Base-by-base conservation (phyloP, 2,329 filamentous ascomycete genomes). In the Fusarium chlamydosporum region DNA sequence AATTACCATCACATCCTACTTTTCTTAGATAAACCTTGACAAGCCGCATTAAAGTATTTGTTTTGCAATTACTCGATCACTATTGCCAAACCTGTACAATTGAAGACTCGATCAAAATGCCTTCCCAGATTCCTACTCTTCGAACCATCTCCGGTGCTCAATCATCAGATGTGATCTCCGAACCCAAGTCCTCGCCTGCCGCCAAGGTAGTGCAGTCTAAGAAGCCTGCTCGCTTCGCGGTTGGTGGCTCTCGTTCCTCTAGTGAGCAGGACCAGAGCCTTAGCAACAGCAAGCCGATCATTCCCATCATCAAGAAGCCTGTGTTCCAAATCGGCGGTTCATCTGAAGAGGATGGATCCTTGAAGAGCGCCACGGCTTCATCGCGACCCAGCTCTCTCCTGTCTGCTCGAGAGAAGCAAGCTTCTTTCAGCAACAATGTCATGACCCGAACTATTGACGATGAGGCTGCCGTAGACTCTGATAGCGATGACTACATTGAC, bases 221-320 rank as follows among this genome's bases (percentile, higher is more conserved):
- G 83, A 89, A 88, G 68, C 80, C 81, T 37, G 80, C 87, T n/a
- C 84, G 83, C 76, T 94, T 94, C 77, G 88, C 86, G 7, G 85
- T 97, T 8, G 94, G 94, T 50, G 89, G 84, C 46, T 96, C 93
- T 1, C 97, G 92, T 51, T 94, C 92, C 68, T 96, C 93, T 38
- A 85, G 82, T 63, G 83, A 85, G 52, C 81, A 80, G 48, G 81
- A 81, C n/a, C 81, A 83, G 52, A 86, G 84, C 70, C 73, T 86
- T 7, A 82, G 86, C 47, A 76, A 76, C 54, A 80, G 78, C 68
- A 78, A 63, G 72, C 78, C 72, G 55, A 76, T 69, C 69, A 63
- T 76, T 11, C 64, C 67, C 20, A 63, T 66, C 23, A 61, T 71
- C 52, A 79, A 77, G 72, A 80, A 79, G 74, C 71, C 76, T 52